phyloP scores from a whole-genome alignment of 495 filamentous ascomycete species.

The Rusavskia elegans region DNA sequence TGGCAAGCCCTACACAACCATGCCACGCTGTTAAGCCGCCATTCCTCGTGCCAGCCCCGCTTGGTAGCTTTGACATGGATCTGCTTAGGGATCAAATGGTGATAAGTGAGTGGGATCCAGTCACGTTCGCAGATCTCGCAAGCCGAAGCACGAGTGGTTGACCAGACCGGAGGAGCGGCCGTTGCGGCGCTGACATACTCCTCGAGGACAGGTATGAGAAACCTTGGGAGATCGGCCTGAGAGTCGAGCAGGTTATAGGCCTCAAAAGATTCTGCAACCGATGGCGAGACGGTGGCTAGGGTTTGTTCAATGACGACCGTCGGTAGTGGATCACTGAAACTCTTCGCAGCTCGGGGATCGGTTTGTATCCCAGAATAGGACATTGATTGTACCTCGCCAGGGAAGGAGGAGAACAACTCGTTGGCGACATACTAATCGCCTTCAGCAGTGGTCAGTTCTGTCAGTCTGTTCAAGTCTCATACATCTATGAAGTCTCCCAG shows the following conservation, averaged over 20 bases:
- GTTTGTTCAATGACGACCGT: constrained; percentile 24
- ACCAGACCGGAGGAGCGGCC: constrained; percentile 44
- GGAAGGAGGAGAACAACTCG: constrained; percentile 51
- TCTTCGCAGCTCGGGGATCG: constrained; percentile 26
- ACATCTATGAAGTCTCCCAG: constrained; percentile 59
- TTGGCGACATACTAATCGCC: constrained; percentile 47
- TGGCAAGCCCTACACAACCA: constrained; percentile 87
- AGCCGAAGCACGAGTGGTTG: constrained; percentile 34
- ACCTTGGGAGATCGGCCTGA: constrained; percentile 26
- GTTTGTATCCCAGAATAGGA: constrained; percentile 39
- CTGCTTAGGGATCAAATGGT: constrained; percentile 65
- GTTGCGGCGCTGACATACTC: constrained; percentile 39
- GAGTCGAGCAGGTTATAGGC: constrained; percentile 42
- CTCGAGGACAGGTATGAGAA: constrained; percentile 44
- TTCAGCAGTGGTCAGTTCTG: constrained; percentile 1
- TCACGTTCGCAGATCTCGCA: constrained; percentile 75
- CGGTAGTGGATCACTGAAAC: constrained; percentile 34
- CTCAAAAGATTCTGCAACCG: constrained; percentile 41
- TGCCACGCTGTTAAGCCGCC: constrained; percentile 63
- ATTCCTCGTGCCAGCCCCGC: constrained; percentile 65
- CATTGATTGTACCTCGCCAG: constrained; percentile 39
- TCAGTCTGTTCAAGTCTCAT: constrained; percentile 5
- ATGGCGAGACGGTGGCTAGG: constrained; percentile 29
- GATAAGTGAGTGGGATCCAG: constrained; percentile 66
- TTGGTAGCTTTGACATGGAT: constrained; percentile 68